These are phyloP conservation scores for Apiotrichum sp. DNA, from an alignment of 1,284 basidiomycete genomes.

Conservation along the genomic window DNA sequence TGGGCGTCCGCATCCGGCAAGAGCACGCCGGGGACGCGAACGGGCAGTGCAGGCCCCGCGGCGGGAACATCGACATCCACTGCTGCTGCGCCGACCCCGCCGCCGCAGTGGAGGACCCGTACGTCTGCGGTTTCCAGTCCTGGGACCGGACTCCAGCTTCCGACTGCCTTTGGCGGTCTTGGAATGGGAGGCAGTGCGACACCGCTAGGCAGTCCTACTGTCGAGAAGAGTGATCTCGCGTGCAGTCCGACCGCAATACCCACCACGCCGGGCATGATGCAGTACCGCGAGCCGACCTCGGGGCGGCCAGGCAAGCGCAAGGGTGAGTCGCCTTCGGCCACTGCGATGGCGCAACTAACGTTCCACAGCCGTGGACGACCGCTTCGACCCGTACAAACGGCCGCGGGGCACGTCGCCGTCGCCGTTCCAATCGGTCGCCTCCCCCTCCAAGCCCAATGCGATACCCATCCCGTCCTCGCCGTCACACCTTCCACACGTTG, in stretches of 20 bases:
- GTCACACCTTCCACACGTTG: conserved; percentile 25
- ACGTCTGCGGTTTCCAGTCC: conserved; percentile 13
- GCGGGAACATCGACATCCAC: too few relatives aligned
- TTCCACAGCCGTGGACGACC: conserved; percentile 28
- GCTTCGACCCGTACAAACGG: conserved; percentile 45
- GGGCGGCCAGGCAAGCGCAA: conserved; percentile 40
- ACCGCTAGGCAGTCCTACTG: conserved; percentile 35
- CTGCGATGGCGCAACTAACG: conserved; percentile 4
- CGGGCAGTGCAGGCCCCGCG: neutral
- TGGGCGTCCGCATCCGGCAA: conserved; percentile 12
- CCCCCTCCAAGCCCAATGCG: conserved; percentile 26
- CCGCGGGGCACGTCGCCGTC: conserved; percentile 40
- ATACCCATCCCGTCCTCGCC: conserved; percentile 41
- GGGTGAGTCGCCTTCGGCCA: conserved; percentile 19
- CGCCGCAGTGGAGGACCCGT: neutral
- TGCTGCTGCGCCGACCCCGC: neutral
- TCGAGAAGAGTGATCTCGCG: conserved; percentile 34
- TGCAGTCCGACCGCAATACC: conserved; percentile 1
- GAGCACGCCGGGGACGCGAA: conserved; percentile 10
- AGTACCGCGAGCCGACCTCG: conserved; percentile 39
- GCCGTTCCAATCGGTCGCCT: conserved; percentile 21
- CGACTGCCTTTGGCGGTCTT: conserved; percentile 35
- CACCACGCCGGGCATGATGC: conserved; percentile 35
- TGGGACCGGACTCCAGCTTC: conserved; percentile 29
- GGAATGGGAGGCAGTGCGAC: conserved; percentile 33